These are phyloP conservation scores for Alternaria arborescens DNA, from an alignment of 2,329 filamentous ascomycete species.

Conservation along the genomic window DNA sequence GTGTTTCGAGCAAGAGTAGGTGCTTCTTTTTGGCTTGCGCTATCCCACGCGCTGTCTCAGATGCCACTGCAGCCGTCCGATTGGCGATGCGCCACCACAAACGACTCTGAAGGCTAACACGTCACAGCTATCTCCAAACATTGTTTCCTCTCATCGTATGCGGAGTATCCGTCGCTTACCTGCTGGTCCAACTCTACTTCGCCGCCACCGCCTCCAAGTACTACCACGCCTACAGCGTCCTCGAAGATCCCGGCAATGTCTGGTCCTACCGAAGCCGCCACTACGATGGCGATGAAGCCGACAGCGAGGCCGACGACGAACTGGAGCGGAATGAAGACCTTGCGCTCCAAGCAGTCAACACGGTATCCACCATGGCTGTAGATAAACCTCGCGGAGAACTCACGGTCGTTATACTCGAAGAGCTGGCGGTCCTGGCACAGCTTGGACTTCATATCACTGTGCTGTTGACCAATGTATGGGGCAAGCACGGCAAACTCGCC, in stretches of 20 bases:
- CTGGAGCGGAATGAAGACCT: constrained; percentile 65
- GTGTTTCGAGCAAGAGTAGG: constrained; percentile 74
- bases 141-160: constrained; percentile 79
- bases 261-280: constrained; percentile 46
- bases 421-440: constrained; percentile 75
- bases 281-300: constrained; percentile 49
- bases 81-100: constrained; percentile 5
- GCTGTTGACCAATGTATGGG: constrained; percentile 68
- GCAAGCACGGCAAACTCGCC: constrained; percentile 65
- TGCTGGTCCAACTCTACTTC: constrained; percentile 67
- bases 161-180: constrained; percentile 72
- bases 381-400: constrained; percentile 79
- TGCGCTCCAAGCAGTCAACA: constrained; percentile 64
- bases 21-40: constrained; percentile 4
- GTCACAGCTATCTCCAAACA: constrained; percentile 76
- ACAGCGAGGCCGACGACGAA: constrained; percentile 65
- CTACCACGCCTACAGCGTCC: constrained; percentile 65
- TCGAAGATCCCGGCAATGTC: constrained; percentile 57
- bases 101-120: constrained; percentile 6
- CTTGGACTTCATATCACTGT: constrained; percentile 73
- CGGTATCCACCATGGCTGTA: constrained; percentile 68
- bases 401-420: constrained; percentile 75
- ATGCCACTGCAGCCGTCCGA: constrained; percentile 1
- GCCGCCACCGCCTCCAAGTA: constrained; percentile 61
- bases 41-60: constrained; percentile 3